These are phyloP conservation scores for Tylopilus balloui DNA, from an alignment of 768 basidiomycete species.

Conservation along the genomic window DNA sequence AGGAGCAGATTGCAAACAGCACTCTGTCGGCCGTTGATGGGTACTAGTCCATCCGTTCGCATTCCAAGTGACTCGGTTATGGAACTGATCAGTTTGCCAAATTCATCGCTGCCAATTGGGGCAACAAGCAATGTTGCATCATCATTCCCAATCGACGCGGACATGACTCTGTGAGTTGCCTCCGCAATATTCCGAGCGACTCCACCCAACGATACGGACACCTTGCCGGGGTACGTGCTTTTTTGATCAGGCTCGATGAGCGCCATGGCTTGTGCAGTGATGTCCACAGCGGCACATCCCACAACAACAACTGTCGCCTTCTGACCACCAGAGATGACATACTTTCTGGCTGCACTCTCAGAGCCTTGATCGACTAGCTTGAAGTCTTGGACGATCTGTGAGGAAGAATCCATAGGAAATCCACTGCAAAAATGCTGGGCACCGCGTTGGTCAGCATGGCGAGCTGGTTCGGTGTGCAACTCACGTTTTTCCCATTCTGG, in stretches of 20 bases:
- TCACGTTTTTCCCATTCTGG: constrained; percentile 17
- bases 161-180: constrained; percentile 67
- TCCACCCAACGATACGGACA: constrained; percentile 75
- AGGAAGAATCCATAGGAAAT: background rate
- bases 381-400: background rate
- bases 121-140: constrained; percentile 60
- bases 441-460: background rate
- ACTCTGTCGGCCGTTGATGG: constrained; percentile 42
- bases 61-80: constrained; percentile 64
- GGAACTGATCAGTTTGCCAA: constrained; percentile 61
- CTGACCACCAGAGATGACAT: constrained; percentile 2
- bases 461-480: background rate
- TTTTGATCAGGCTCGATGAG: constrained; percentile 37
- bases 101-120: constrained; percentile 70
- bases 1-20: constrained; percentile 88
- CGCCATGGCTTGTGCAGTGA: constrained; percentile 56
- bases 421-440: constrained; percentile 12
- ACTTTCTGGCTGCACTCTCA: background rate
- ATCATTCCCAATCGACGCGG: constrained; percentile 24
- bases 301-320: constrained; percentile 61
- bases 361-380: background rate
- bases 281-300: constrained; percentile 87
- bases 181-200: constrained; percentile 96
- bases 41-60: constrained; percentile 75
- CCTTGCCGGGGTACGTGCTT: constrained; percentile 77